Percentiles rank a stretch among this genome's conserved stretches.
Evolutionary conservation across 2,329 filamentous ascomycete genomes (phyloP).

Genomic region (Whalleya microplaca): DNA sequence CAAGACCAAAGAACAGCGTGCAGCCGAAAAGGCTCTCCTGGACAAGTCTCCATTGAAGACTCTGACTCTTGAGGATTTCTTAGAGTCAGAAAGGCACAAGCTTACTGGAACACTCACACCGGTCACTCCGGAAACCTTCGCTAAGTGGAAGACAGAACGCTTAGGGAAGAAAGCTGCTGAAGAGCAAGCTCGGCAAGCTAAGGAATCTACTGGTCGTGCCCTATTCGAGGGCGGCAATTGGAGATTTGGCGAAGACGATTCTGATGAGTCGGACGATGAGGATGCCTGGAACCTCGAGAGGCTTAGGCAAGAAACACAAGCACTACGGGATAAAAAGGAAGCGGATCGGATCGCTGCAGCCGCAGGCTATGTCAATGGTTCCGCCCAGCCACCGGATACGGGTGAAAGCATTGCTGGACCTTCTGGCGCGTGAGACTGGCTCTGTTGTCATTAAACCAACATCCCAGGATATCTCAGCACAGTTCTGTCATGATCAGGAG

Average conservation of each 20-base stretch:
- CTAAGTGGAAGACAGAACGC: conserved; percentile 95
- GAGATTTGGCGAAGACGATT: conserved; percentile 66
- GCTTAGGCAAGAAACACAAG: conserved; percentile 83
- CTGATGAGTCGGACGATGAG: conserved; percentile 49
- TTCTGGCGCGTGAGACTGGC: conserved; percentile 21
- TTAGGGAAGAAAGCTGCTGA: conserved; percentile 95
- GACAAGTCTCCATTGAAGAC: conserved; percentile 96
- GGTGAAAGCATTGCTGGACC: conserved; percentile 44
- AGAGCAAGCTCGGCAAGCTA: conserved; percentile 84
- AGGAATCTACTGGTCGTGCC: conserved; percentile 92
- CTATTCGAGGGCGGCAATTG: conserved; percentile 98
- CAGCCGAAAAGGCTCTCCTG: conserved; percentile 91
- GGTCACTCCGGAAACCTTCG: conserved; percentile 89
- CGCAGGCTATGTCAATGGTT: conserved; percentile 43
- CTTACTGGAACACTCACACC: conserved; percentile 89
- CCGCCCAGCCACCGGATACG: conserved; percentile 32
- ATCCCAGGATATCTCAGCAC: conserved; percentile 5
- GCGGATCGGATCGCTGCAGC: conserved; percentile 63
- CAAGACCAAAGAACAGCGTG: conserved; percentile 96
- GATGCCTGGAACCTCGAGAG: conserved; percentile 79
- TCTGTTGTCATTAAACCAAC: conserved; percentile 1
- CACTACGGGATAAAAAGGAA: conserved; percentile 73
- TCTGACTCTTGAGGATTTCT: conserved; percentile 93
- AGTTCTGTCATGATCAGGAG: conserved; percentile 4
- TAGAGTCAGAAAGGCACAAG: conserved; percentile 95